These are phyloP conservation scores for Piromyces sp. DNA, from an alignment of 192 early-diverging fungal species.

Conservation along the genomic window DNA sequence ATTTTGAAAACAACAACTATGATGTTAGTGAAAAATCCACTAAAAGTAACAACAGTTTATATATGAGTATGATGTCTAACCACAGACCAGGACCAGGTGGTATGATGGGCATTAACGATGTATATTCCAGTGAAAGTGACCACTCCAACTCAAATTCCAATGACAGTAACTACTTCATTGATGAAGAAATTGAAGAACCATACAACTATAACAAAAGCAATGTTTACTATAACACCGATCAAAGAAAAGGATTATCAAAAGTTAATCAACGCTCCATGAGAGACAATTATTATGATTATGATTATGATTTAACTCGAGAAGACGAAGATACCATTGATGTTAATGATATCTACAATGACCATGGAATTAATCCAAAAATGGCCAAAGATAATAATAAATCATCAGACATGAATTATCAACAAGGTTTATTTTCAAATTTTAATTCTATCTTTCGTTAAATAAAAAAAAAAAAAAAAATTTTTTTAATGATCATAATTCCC, in stretches of 20 bases:
- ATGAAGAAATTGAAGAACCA: neutral
- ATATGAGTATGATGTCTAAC: neutral
- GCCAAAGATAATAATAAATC: neutral
- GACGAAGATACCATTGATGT: neutral
- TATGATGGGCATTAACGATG: neutral
- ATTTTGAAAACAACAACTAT: neutral
- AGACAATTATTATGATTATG: neutral
- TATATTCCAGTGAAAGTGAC: neutral
- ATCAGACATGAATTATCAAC: neutral
- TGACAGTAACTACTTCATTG: neutral
- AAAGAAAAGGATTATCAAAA: neutral
- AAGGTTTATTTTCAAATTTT: neutral
- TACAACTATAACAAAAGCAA: neutral
- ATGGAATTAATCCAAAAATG: neutral
- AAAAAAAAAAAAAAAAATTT: neutral
- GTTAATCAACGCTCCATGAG: neutral
- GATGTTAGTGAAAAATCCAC: neutral
- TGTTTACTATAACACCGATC: too few species aligned
- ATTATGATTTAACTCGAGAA: neutral
- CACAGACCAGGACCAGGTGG: neutral
- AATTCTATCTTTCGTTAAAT: neutral
- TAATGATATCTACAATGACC: neutral
- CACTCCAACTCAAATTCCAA: neutral
- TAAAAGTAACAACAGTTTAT: neutral
- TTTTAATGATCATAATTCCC: too few species aligned